Conservation (phyloP, 2,329 filamentous ascomycete genomes). For the Fusarium sp. region DNA sequence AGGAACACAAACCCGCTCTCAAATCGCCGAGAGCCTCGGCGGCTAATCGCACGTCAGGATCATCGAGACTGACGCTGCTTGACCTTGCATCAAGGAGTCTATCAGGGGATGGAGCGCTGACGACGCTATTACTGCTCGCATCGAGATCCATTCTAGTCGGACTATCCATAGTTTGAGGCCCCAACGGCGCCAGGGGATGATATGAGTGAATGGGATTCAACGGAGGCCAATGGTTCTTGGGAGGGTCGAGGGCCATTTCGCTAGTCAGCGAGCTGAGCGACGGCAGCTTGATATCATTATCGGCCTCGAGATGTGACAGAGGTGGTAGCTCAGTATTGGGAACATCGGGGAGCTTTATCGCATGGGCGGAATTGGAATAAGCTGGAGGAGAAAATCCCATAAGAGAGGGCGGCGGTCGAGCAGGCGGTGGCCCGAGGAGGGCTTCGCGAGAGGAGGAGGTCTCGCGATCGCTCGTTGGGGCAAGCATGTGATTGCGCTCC, state of each 20-base stretch:
- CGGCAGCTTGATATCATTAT: slow-evolving; percentile 46
- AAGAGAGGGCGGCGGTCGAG: slow-evolving; percentile 37
- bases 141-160: slow-evolving; percentile 61
- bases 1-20: slow-evolving; percentile 65
- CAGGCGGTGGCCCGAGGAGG: slow-evolving; percentile 42
- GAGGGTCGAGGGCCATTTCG: slow-evolving; percentile 41
- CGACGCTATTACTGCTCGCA: slow-evolving; percentile 51
- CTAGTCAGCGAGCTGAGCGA: slow-evolving; percentile 50
- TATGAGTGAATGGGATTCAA: slow-evolving; percentile 60
- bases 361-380: slow-evolving; percentile 37
- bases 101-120: slow-evolving; percentile 57
- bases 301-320: slow-evolving; percentile 37
- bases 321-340: slow-evolving; percentile 41
- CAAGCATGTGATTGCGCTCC: slow-evolving; percentile 59
- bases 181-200: slow-evolving; percentile 37
- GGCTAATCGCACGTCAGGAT: slow-evolving; percentile 72
- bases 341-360: slow-evolving; percentile 45
- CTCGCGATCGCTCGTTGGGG: slow-evolving; percentile 39
- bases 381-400: slow-evolving; percentile 41
- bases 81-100: slow-evolving; percentile 55
- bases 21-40: slow-evolving; percentile 79
- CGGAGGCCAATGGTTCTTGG: slow-evolving; percentile 54
- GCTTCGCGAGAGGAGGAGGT: slow-evolving; percentile 38
- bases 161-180: slow-evolving; percentile 52
- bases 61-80: slow-evolving; percentile 66